Conservation (phyloP, 164 flowering plant genomes). For the Hamamelis virginiana region DNA sequence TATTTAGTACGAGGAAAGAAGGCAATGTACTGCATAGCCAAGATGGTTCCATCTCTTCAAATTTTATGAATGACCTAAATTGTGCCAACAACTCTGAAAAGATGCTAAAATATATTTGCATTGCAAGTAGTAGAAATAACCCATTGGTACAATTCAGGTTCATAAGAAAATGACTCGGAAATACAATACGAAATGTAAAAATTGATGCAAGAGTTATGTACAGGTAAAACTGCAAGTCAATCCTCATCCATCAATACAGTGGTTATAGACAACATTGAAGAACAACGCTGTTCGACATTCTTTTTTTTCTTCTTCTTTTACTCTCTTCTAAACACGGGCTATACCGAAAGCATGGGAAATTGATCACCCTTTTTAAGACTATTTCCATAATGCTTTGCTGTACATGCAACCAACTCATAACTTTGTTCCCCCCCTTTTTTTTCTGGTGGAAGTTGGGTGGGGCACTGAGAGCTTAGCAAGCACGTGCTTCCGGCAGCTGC, state of each 20-base stretch:
- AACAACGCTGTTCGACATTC: background rate
- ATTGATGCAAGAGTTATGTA: constrained; percentile 7
- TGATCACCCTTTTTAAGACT: constrained; percentile 2
- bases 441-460: background rate
- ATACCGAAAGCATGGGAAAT: constrained; percentile 1
- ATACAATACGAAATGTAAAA: background rate
- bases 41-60: too few relatives aligned
- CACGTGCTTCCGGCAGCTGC: constrained; percentile 49
- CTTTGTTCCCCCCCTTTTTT: background rate
- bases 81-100: too few relatives aligned
- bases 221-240: background rate
- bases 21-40: too few relatives aligned
- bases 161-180: background rate
- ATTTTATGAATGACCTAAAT: too few relatives aligned
- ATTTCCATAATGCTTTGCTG: constrained; percentile 15
- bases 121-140: background rate
- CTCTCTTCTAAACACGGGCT: constrained; percentile 13
- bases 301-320: background rate
- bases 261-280: constrained; percentile 6
- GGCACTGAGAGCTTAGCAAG: constrained; percentile 42
- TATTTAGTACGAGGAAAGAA: too few relatives aligned
- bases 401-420: constrained; percentile 5
- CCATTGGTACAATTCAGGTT: background rate
- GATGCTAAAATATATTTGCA: too few relatives aligned
- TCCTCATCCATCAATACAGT: constrained; percentile 5